phyloP scores from a whole-genome alignment of 202 grass and related monocot species.

The Digitaria exilis region DNA sequence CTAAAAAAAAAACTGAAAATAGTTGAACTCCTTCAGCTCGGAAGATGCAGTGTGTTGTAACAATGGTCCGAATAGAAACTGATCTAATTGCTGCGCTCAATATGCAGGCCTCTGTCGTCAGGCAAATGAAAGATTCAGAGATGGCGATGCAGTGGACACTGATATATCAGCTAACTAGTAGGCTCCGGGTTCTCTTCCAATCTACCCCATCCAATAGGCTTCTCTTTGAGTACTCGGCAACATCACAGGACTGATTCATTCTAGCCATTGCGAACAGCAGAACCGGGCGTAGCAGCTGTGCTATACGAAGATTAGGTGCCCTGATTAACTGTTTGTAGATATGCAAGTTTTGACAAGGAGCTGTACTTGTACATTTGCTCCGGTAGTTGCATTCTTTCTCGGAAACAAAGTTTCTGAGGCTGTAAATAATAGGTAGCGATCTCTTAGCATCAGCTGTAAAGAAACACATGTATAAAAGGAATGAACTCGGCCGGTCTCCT shows the following conservation, averaged over 20 bases:
- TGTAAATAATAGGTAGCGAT: slow-evolving; percentile 74
- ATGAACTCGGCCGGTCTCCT: neutral
- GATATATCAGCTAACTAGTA: slow-evolving; percentile 84
- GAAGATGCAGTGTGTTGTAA: neutral
- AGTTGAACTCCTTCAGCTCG: too few relatives aligned
- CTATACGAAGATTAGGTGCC: slow-evolving; percentile 28
- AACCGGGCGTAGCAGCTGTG: slow-evolving; percentile 4
- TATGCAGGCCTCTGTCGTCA: slow-evolving; percentile 92
- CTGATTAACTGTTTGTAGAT: slow-evolving; percentile 43
- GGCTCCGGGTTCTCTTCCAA: slow-evolving; percentile 93
- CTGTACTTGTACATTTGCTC: slow-evolving; percentile 34
- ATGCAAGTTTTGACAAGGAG: slow-evolving; percentile 41
- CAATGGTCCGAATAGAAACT: neutral
- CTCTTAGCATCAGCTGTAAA: slow-evolving; percentile 41
- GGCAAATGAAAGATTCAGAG: slow-evolving; percentile 99
- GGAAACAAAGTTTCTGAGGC: slow-evolving; percentile 58
- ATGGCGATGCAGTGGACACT: slow-evolving; percentile 99
- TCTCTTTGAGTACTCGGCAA: slow-evolving; percentile 94
- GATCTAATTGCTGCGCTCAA: neutral
- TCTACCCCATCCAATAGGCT: slow-evolving; percentile 95
- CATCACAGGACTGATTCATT: slow-evolving; percentile 74
- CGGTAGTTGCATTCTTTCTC: slow-evolving; percentile 61
- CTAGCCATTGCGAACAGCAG: slow-evolving; percentile 24
- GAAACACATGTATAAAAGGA: slow-evolving; percentile 29
- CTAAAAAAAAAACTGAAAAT: too few relatives aligned